Base-by-base conservation (phyloP, 257 asterid species). In the Striga asiatica region DNA sequence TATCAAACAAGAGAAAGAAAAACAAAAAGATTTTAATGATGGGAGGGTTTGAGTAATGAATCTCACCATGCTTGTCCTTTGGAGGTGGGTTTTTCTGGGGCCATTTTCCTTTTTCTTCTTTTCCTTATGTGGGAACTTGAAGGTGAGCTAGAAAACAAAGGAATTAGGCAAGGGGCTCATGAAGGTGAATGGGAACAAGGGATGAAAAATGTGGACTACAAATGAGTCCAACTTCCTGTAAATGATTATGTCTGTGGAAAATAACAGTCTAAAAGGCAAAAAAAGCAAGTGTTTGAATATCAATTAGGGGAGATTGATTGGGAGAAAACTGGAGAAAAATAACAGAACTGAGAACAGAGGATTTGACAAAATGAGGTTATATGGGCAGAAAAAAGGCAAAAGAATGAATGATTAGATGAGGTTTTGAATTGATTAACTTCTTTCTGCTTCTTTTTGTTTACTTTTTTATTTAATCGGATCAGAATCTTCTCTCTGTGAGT, bases 51-150 rank as follows among this genome's bases (percentile, higher is more conserved):
- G 2, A 11, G n/a, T 35, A 35, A 8, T 34, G 11, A 46, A 22
- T 19, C 77, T 77, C 63, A 88, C 97, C 95, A 86, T 59, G 98
- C 98, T 74, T 87, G 98, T 51, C 96, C 98, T 81, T 84, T 86
- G 66, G 95, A 55, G 38, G 64, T 70, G 56, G 87, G 77, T 62
- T 73, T 81, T 23, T 81, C 89, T 37, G 82, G 55, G 9, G 83
- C 85, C 98, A 89, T 86, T 17, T 25, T n/a, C n/a, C n/a, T n/a
- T n/a, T n/a, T n/a, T n/a, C n/a, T n/a, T n/a, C n/a, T 71, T 46
- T 14, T n/a, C 3, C 2, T 35, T 64, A 11, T 24, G 3, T 38
- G 48, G 37, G 19, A 61, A 60, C 14, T 38, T 25, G 25, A 48
- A 45, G 23, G 43, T 54, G 21, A 58, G 10, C 25, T 43, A 43